A percentile compares a stretch with the other conserved stretches of the same genome.
Conservation (phyloP, 1,284 basidiomycete species). For the Ceratobasidium sp. region DNA sequence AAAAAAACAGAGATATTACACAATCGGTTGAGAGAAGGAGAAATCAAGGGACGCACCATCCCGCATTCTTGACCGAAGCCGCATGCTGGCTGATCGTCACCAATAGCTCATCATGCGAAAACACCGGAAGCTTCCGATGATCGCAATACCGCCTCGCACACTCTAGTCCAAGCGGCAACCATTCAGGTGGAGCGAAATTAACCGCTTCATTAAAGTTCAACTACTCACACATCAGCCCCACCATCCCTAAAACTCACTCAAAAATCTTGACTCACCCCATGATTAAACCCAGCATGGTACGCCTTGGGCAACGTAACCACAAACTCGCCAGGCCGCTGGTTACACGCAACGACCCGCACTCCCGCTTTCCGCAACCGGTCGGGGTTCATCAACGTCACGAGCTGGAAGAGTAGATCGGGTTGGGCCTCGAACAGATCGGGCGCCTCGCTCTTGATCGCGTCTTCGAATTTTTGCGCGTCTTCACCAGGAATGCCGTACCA, state of each 20-base stretch:
- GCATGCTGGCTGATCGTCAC: constrained; percentile 96
- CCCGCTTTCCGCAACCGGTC: constrained; percentile 87
- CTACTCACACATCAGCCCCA: constrained; percentile 59
- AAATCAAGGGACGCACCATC: constrained; percentile 75
- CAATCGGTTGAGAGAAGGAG: constrained; percentile 43
- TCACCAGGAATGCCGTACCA: constrained; percentile 99
- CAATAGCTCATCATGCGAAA: constrained; percentile 97
- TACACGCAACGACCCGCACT: constrained; percentile 94
- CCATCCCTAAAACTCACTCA: constrained; percentile 49
- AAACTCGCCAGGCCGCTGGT: constrained; percentile 98
- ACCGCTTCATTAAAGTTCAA: constrained; percentile 99
- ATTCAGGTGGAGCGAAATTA: constrained; percentile 98
- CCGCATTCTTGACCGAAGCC: constrained; percentile 90
- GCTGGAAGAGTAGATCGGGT: constrained; percentile 95
- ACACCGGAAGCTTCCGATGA: constrained; percentile 93
- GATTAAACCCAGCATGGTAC: constrained; percentile 99
- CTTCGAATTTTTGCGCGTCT: constrained; percentile 96
- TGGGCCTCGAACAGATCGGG: constrained; percentile 99
- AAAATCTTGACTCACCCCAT: constrained; percentile 75
- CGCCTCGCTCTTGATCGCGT: constrained; percentile 93
- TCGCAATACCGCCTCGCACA: constrained; percentile 91
- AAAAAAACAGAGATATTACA: constrained; percentile 45
- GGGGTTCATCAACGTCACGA: constrained; percentile 98
- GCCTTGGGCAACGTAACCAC: constrained; percentile 98
- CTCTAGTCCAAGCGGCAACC: constrained; percentile 88